A percentile compares a stretch with the other conserved stretches of the same genome.
These are phyloP conservation scores for Globisporangium rhizosaccharum DNA, from an alignment of 352 stramenopile genomes.

Conservation along the genomic window DNA sequence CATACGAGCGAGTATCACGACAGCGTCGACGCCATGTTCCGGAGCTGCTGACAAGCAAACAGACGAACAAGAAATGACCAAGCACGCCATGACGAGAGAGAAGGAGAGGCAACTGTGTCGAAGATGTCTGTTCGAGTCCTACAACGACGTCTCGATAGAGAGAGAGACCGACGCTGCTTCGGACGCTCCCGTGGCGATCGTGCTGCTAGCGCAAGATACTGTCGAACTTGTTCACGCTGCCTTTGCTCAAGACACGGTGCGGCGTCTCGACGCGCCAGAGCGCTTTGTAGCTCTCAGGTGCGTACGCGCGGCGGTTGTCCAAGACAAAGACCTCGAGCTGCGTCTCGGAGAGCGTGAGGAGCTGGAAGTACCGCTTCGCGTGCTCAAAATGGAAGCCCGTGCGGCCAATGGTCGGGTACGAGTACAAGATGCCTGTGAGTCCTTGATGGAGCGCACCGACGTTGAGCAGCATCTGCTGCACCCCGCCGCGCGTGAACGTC, in stretches of 20 bases:
- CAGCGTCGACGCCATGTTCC: slow-evolving; percentile 32
- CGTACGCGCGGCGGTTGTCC: slow-evolving; percentile 61
- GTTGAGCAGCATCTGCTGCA: slow-evolving; percentile 80
- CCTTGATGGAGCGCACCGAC: slow-evolving; percentile 69
- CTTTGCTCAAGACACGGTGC: slow-evolving; percentile 64
- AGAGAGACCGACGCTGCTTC: no score
- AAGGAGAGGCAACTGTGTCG: background rate
- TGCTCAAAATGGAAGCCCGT: slow-evolving; percentile 66
- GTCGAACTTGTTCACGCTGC: slow-evolving; percentile 80
- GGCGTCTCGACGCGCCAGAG: slow-evolving; percentile 74
- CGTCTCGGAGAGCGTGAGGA: slow-evolving; percentile 65
- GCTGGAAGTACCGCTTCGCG: slow-evolving; percentile 73
- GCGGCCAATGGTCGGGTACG: slow-evolving; percentile 46
- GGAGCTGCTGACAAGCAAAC: slow-evolving; percentile 20
- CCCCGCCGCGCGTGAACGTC: slow-evolving; percentile 58
- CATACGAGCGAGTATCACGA: slow-evolving; percentile 38
- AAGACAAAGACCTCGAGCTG: slow-evolving; percentile 78
- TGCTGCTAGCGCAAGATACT: slow-evolving; percentile 56
- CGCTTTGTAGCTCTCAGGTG: slow-evolving; percentile 54
- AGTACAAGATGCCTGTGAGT: slow-evolving; percentile 67
- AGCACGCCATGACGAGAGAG: background rate
- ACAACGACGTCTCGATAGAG: no score
- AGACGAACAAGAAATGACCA: background rate
- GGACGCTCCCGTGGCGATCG: no score
- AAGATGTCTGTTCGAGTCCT: no score